These are phyloP conservation scores for Rhodotorula sp. DNA, from an alignment of 1,284 basidiomycete species.

Conservation along the genomic window DNA sequence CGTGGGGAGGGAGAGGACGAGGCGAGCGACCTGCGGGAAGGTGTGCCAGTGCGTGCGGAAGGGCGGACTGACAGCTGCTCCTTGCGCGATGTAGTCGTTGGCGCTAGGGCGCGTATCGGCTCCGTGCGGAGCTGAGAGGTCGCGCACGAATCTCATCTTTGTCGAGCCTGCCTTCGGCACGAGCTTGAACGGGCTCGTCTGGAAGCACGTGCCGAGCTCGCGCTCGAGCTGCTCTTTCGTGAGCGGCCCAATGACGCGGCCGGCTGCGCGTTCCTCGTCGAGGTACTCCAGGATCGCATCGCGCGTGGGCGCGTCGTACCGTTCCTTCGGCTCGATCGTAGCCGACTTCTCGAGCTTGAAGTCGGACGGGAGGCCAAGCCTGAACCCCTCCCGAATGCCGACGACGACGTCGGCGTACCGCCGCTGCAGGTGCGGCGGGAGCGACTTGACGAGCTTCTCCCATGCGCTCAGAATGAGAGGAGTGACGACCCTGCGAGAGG, in stretches of 20 bases:
- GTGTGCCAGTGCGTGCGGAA: background rate
- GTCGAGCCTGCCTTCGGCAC: background rate
- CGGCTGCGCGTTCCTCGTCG: background rate
- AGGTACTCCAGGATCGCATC: background rate
- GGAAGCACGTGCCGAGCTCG: background rate
- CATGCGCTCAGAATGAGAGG: background rate
- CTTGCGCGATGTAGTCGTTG: background rate
- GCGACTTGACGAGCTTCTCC: background rate
- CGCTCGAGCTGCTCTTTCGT: background rate
- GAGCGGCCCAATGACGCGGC: background rate
- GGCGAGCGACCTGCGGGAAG: background rate
- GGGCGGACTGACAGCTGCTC: background rate
- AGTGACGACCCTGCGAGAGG: background rate
- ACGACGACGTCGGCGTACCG: background rate
- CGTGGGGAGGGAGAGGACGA: background rate
- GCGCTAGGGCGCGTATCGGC: background rate
- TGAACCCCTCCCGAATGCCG: background rate
- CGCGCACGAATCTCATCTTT: background rate
- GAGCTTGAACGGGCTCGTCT: background rate
- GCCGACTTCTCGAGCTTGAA: background rate
- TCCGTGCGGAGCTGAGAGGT: background rate
- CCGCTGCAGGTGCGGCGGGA: background rate
- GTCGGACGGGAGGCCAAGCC: background rate
- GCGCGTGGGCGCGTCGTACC: background rate
- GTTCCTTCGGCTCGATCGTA: background rate